phyloP scores from a whole-genome alignment of 192 early-diverging fungal species.

The Gamsiella multidivaricata region DNA sequence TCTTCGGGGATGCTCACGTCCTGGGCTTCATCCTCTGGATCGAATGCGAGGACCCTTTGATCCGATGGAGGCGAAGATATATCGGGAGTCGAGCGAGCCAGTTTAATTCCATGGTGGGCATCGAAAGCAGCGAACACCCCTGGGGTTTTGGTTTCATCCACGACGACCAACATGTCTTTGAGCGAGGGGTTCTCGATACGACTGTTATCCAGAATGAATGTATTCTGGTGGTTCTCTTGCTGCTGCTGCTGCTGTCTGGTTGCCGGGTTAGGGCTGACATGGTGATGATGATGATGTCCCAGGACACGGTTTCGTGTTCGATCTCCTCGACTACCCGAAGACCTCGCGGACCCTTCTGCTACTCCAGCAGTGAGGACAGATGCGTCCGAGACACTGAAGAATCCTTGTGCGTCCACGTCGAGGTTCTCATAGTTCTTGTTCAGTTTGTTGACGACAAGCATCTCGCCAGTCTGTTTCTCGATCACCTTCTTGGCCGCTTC shows the following conservation, averaged over 20 bases:
- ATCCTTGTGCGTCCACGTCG: background rate
- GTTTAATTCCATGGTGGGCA: background rate
- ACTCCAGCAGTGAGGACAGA: too few relatives aligned
- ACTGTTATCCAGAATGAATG: background rate
- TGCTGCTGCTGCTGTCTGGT: background rate
- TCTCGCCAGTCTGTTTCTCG: background rate
- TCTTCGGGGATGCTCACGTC: background rate
- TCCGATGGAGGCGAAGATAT: too few relatives aligned
- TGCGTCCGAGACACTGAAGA: too few relatives aligned
- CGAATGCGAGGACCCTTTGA: background rate
- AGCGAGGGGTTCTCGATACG: background rate
- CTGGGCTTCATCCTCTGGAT: background rate
- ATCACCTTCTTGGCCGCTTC: background rate
- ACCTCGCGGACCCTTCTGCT: background rate
- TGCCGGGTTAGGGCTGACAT: background rate
- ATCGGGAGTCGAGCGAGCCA: background rate
- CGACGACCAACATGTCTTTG: background rate
- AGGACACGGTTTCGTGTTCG: background rate
- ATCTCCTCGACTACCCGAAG: background rate
- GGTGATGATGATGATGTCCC: slow-evolving; percentile 13
- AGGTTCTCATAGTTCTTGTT: slow-evolving; percentile 20
- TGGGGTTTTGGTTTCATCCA: slow-evolving; percentile 2
- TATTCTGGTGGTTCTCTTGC: background rate
- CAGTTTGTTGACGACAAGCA: slow-evolving; percentile 17
- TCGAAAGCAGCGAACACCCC: too few relatives aligned